phyloP scores from a whole-genome alignment of 2,329 filamentous ascomycete genomes.

The Fusarium ambrosium region DNA sequence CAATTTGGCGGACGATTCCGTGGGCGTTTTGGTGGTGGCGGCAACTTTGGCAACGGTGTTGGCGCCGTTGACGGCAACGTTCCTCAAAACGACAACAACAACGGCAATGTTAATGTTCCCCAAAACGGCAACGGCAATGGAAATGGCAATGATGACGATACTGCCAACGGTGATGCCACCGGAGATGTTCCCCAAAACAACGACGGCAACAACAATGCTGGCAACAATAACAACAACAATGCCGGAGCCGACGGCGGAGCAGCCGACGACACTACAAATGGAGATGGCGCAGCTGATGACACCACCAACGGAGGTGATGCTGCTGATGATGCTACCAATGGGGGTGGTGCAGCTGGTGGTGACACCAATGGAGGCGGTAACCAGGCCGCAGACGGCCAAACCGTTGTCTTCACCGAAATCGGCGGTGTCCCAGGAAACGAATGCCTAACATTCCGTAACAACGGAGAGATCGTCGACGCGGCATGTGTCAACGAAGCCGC shows the following conservation, averaged over 20 bases:
- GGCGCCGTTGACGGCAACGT: not conserved
- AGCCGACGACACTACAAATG: not conserved
- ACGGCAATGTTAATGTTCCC: not conserved
- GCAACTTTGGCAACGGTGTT: not conserved
- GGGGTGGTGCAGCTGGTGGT: not conserved
- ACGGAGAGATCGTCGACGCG: conserved; percentile 36
- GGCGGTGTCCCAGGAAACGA: conserved; percentile 33
- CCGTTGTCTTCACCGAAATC: conserved; percentile 28
- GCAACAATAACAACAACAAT: not conserved
- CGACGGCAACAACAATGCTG: not conserved
- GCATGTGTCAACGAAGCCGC: conserved; percentile 30
- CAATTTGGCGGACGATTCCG: conserved; percentile 5
- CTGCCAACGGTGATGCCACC: not conserved
- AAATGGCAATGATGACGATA: not conserved
- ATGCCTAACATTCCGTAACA: conserved; percentile 36
- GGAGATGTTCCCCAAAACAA: not conserved
- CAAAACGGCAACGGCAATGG: not conserved
- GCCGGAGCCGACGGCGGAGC: not conserved
- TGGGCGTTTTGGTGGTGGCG: not conserved
- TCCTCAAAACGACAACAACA: not conserved
- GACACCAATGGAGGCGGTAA: not conserved
- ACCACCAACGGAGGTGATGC: not conserved
- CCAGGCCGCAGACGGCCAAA: conserved; percentile 17
- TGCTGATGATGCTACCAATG: not conserved
- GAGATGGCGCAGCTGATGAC: not conserved